phyloP scores from a whole-genome alignment of 2,329 filamentous ascomycete species.

The Akanthomyces lecanii region DNA sequence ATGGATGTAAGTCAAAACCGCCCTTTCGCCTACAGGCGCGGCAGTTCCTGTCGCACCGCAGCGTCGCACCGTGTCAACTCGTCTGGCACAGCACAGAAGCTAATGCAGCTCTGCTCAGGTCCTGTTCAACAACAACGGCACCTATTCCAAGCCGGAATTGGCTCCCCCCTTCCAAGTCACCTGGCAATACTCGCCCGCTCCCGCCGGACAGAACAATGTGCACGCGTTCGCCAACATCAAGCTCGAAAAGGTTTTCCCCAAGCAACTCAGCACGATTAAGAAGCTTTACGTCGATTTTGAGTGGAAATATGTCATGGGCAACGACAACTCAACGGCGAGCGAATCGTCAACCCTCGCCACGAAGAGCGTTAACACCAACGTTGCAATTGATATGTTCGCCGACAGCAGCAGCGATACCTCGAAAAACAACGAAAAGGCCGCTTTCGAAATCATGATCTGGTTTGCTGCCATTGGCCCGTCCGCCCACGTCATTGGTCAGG shows the following conservation, averaged over 20 bases:
- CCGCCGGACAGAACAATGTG: conserved; percentile 41
- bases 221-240: conserved; percentile 53
- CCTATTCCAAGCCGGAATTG: conserved; percentile 42
- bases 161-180: conserved; percentile 50
- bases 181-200: conserved; percentile 42
- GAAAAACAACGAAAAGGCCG: conserved; percentile 36
- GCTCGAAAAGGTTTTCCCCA: conserved; percentile 42
- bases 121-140: conserved; percentile 45
- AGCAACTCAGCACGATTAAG: conserved; percentile 35
- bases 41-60: conserved; percentile 2
- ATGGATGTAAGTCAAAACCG: conserved; percentile 44
- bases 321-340: conserved; percentile 30
- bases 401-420: conserved; percentile 41
- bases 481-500: conserved; percentile 45
- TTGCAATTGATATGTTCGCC: conserved; percentile 57
- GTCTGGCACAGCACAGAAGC: conserved; percentile 2
- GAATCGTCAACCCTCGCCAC: conserved; percentile 34
- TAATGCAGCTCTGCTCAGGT: conserved; percentile 33
- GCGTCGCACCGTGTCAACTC: conserved; percentile 8
- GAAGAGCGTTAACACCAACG: conserved; percentile 46
- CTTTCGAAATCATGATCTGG: conserved; percentile 56
- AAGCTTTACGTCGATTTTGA: conserved; percentile 41
- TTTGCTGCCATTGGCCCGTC: conserved; percentile 44
- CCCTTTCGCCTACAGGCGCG: background rate
- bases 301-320: conserved; percentile 48